Evolutionary conservation across 768 basidiomycete species (phyloP).

Genomic region (Tulasnella sp.): DNA sequence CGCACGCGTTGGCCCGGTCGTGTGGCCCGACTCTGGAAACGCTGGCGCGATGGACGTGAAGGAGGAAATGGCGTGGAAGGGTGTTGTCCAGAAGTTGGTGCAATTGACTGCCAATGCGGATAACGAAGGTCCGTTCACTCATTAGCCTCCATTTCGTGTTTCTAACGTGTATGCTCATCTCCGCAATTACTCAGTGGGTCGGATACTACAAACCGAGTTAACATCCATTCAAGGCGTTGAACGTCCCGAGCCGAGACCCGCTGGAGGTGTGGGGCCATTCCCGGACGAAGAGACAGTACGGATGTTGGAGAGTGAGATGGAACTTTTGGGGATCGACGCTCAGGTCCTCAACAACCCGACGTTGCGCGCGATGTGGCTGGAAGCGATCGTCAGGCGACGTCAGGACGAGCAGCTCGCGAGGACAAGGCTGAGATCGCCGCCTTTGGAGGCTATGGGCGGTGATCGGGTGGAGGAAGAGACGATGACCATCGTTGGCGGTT

Average conservation of each 20-base stretch:
- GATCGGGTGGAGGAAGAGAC: no score
- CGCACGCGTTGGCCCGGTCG: slow-evolving; percentile 54
- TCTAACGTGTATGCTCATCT: not conserved
- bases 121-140: slow-evolving; percentile 38
- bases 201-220: slow-evolving; percentile 44
- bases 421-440: no score
- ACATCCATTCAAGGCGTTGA: slow-evolving; percentile 36
- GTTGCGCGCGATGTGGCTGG: slow-evolving; percentile 11
- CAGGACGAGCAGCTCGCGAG: no score
- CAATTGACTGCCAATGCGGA: slow-evolving; percentile 38
- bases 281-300: slow-evolving; percentile 31
- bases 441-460: no score
- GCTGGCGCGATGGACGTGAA: slow-evolving; percentile 1
- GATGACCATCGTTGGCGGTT: no score
- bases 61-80: not conserved
- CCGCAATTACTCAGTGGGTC: slow-evolving; percentile 39
- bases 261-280: slow-evolving; percentile 22
- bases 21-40: slow-evolving; percentile 35
- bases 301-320: slow-evolving; percentile 45
- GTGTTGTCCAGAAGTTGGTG: slow-evolving; percentile 25
- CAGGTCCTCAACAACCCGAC: slow-evolving; percentile 41
- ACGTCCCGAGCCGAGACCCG: not conserved
- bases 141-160: not conserved
- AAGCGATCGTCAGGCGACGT: not conserved
- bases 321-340: slow-evolving; percentile 53